Evolutionary conservation across 1,284 basidiomycete species (phyloP), one percentile per base, ranked within the genome.

Genomic region (Cystobasidiaceae sp.): DNA sequence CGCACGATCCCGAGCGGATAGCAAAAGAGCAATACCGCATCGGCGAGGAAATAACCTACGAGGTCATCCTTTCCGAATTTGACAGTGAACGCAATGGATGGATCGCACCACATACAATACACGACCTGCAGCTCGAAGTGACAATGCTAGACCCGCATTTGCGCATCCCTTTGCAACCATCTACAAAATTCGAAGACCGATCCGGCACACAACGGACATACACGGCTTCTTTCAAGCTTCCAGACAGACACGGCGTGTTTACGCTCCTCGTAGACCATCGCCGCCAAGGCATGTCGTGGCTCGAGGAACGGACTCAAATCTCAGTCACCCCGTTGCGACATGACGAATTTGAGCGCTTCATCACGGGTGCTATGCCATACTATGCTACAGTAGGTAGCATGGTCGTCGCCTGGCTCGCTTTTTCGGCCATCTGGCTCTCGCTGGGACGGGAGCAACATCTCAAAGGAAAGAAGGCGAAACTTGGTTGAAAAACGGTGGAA

Each of bases 91-190:
- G 76, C 13, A 44, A 44, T 28, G 54, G 54, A 3, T 97, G 90
- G 90, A 78, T 79, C 45, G 87, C 91, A 0, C 61, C 61, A 87
- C 86, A 75, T 83, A 84, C 3, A 75, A 17, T 88, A 59, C 80
- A 79, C 9, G 89, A 96, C 76, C 73, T 97, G 19, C 94, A 97
- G 74, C 82, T 98, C 57, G 92, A 94, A 71, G 96, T 97, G 76
- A 92, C 90, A 28, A 98, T 98, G 94, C 85, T 98, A 44, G 96
- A 98, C 77, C 94, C 93, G 0, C 90, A 93, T 76, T 79, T 94
- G 67, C 88, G 92, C 32, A 89, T 86, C 7, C 78, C 85, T 3
- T 81, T 96, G 7, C 79, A 76, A 9, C 81, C 86, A 82, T 84
- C 28, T 37, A 55, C 46, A n/a, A 67, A 78, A 11, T 81, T 80